phyloP scores from a whole-genome alignment of 768 basidiomycete genomes.

The Leccinellum albellum region DNA sequence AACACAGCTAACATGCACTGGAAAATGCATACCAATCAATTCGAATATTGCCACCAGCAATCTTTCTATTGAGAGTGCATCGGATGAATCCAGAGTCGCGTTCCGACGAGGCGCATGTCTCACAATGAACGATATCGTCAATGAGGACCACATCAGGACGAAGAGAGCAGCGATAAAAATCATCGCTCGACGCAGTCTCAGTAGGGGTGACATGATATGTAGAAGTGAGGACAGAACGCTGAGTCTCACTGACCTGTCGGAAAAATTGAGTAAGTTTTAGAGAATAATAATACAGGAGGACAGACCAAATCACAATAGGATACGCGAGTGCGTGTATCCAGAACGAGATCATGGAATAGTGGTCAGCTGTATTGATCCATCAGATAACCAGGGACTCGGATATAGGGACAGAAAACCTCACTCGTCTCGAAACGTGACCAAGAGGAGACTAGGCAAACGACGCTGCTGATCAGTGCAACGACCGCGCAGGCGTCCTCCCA shows the following conservation, averaged over 20 bases:
- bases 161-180: conserved; percentile 7
- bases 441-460: conserved; percentile 3
- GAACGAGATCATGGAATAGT: conserved; percentile 1
- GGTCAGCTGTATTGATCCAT: conserved; percentile 4
- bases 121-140: conserved; percentile 1
- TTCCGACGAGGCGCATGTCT: not conserved
- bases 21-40: conserved; percentile 10
- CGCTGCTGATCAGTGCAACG: conserved; percentile 1
- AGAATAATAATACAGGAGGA: not conserved
- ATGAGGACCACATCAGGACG: conserved; percentile 8
- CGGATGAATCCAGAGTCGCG: not conserved
- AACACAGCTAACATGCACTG: not conserved
- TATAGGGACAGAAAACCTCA: not conserved
- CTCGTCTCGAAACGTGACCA: conserved; percentile 10
- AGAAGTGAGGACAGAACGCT: conserved; percentile 14
- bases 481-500: conserved; percentile 20
- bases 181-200: conserved; percentile 4
- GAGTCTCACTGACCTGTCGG: conserved; percentile 12
- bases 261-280: not conserved
- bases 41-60: conserved; percentile 8
- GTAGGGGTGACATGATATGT: conserved; percentile 8
- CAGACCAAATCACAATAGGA: conserved; percentile 13
- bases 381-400: not conserved
- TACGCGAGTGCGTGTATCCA: conserved; percentile 11
- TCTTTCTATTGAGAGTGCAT: not conserved